Evolutionary conservation across 2,329 filamentous ascomycete species (phyloP).

Genomic region (Scleromitrula shiraiana): DNA sequence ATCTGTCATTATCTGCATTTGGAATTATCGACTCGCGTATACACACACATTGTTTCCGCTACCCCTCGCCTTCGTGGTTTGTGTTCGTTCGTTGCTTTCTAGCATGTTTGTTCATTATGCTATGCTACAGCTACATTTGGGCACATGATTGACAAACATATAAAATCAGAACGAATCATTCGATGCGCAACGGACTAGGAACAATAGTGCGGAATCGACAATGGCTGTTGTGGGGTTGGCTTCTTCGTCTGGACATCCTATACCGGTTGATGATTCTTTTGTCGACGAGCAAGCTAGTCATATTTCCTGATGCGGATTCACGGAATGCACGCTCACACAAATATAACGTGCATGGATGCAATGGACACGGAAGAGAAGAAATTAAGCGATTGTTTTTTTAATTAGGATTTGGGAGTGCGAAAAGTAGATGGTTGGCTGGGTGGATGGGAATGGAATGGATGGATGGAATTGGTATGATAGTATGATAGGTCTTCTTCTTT

Average conservation of each 20-base stretch:
- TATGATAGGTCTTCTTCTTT: too few species aligned
- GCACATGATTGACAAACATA: not conserved
- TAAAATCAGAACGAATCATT: conserved; percentile 6
- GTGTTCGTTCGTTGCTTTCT: conserved; percentile 8
- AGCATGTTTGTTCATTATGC: not conserved
- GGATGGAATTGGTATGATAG: not conserved
- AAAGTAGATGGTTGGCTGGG: too few species aligned
- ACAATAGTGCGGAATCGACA: conserved; percentile 10
- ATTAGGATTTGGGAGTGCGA: too few species aligned
- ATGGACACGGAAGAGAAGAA: not conserved
- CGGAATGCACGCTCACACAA: not conserved
- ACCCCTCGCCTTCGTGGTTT: conserved; percentile 5
- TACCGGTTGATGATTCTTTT: conserved; percentile 12
- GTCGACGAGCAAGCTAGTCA: conserved; percentile 25
- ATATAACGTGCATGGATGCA: not conserved
- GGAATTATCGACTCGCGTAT: conserved; percentile 26
- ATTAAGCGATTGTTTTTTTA: too few species aligned
- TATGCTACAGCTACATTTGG: not conserved
- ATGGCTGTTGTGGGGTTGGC: conserved; percentile 14
- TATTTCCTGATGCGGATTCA: conserved; percentile 19
- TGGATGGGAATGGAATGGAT: conserved; percentile 3
- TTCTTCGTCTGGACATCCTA: conserved; percentile 8
- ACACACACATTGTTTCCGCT: conserved; percentile 11
- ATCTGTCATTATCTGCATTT: conserved; percentile 17
- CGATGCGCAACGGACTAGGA: conserved; percentile 14